Evolutionary conservation across 768 basidiomycete genomes (phyloP).

Genomic region (Termitomyces sp.): DNA sequence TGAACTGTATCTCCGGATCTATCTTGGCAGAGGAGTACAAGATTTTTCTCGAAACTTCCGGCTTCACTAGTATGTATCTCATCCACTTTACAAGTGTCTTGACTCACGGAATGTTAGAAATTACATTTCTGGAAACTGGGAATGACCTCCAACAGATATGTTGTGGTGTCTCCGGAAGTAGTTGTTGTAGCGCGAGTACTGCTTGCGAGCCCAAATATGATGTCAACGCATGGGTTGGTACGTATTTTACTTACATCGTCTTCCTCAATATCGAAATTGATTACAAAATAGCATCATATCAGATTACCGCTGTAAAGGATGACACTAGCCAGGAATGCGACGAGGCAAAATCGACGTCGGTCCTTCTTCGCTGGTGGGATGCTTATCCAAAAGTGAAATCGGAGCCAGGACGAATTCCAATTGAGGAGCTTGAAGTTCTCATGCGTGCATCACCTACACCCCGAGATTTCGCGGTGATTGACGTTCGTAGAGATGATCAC

Average conservation of each 20-base stretch:
- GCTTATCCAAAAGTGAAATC: slow-evolving; percentile 42
- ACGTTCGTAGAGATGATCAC: slow-evolving; percentile 47
- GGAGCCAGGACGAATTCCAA: slow-evolving; percentile 25
- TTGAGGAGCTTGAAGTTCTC: slow-evolving; percentile 34
- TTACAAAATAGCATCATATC: slow-evolving; percentile 36
- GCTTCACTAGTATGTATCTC: slow-evolving; percentile 33
- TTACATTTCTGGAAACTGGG: slow-evolving; percentile 33
- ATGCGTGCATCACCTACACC: slow-evolving; percentile 17
- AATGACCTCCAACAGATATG: slow-evolving; percentile 40
- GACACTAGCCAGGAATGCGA: slow-evolving; percentile 1
- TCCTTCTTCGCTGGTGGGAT: slow-evolving; percentile 50
- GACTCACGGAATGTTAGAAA: slow-evolving; percentile 25
- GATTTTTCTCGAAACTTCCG: slow-evolving; percentile 31
- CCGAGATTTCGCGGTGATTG: slow-evolving; percentile 37
- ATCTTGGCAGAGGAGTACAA: slow-evolving; percentile 35
- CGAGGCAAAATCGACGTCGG: slow-evolving; percentile 6
- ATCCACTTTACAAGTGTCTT: neutral
- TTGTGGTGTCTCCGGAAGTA: neutral
- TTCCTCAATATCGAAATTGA: neutral
- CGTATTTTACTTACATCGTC: slow-evolving; percentile 9
- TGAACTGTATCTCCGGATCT: slow-evolving; percentile 47
- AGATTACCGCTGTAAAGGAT: slow-evolving; percentile 41
- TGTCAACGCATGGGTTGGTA: slow-evolving; percentile 42
- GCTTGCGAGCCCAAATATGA: slow-evolving; percentile 23
- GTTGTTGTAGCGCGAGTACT: neutral